Conservation (phyloP, 495 filamentous ascomycete species). For the Penicillium roqueforti region DNA sequence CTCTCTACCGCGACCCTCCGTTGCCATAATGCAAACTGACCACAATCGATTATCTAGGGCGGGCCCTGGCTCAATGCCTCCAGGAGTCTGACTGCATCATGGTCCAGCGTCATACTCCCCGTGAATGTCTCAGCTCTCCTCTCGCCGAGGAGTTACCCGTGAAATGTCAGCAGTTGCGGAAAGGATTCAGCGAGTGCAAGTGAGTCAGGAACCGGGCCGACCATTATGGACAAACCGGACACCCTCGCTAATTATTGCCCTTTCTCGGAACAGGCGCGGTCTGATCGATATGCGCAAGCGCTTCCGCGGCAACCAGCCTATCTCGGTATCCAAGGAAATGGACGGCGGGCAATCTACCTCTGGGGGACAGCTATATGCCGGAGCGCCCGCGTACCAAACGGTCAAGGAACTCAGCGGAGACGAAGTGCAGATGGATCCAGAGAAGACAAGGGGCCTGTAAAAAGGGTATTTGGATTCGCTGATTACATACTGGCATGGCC, state of each 20-base stretch:
- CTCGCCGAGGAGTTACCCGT: constrained; percentile 72
- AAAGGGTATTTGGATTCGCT: constrained; percentile 8
- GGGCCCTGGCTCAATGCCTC: constrained; percentile 87
- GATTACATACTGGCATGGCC: constrained; percentile 30
- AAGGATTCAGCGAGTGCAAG: constrained; percentile 92
- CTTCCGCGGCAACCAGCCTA: constrained; percentile 91
- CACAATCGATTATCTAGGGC: constrained; percentile 51
- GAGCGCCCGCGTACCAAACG: constrained; percentile 63
- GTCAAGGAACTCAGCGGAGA: constrained; percentile 45
- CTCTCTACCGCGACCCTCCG: constrained; percentile 3
- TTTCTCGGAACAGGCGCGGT: constrained; percentile 53
- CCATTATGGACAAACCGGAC: background rate
- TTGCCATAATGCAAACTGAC: constrained; percentile 11
- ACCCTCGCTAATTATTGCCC: background rate
- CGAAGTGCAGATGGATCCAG: constrained; percentile 49
- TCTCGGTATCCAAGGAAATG: constrained; percentile 60
- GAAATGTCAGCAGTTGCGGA: constrained; percentile 87
- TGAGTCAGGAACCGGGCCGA: constrained; percentile 25
- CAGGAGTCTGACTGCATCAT: constrained; percentile 94
- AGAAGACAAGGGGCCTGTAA: constrained; percentile 47
- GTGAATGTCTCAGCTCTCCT: constrained; percentile 82
- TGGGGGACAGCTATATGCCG: constrained; percentile 68
- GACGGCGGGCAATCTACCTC: constrained; percentile 47
- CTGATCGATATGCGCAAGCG: constrained; percentile 99
- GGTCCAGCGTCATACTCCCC: constrained; percentile 76